phyloP scores from a whole-genome alignment of 1,284 basidiomycete genomes.

The Apiotrichum veenhuisii region DNA sequence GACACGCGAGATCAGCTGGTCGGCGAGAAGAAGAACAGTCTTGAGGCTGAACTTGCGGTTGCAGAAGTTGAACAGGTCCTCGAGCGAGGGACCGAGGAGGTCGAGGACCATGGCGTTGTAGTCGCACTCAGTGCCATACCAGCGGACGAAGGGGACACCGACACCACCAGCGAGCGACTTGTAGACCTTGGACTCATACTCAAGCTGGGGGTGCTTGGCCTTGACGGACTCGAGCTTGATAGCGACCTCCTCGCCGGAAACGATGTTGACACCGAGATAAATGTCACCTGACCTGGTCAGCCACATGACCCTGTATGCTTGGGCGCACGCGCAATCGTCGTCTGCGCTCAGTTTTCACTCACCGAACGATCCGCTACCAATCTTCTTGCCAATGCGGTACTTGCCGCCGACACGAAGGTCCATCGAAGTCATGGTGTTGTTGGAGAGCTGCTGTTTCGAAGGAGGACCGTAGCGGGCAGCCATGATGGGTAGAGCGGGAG shows the following conservation, averaged over 20 bases:
- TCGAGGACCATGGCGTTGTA: slow-evolving; percentile 99
- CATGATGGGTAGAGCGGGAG: slow-evolving; percentile 8
- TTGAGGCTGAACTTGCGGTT: slow-evolving; percentile 97
- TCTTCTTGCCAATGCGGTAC: slow-evolving; percentile 99
- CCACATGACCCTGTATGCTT: background rate
- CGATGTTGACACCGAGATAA: slow-evolving; percentile 99
- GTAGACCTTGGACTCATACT: slow-evolving; percentile 96
- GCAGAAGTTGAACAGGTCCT: slow-evolving; percentile 99
- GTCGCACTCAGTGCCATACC: slow-evolving; percentile 99
- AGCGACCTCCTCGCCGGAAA: slow-evolving; percentile 99
- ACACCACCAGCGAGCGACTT: slow-evolving; percentile 97
- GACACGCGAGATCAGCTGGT: slow-evolving; percentile 96
- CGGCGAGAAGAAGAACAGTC: slow-evolving; percentile 93
- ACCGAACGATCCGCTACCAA: slow-evolving; percentile 98
- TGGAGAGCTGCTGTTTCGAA: slow-evolving; percentile 7
- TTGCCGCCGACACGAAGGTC: slow-evolving; percentile 97
- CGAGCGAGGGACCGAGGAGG: slow-evolving; percentile 91
- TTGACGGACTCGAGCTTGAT: slow-evolving; percentile 99
- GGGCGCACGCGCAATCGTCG: too few species aligned
- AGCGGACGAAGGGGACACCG: slow-evolving; percentile 94
- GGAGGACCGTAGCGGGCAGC: slow-evolving; percentile 9
- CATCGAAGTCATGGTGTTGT: slow-evolving; percentile 54
- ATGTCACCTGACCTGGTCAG: slow-evolving; percentile 71
- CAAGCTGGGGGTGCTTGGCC: slow-evolving; percentile 99
- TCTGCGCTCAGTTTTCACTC: slow-evolving; percentile 43